Base-by-base conservation (phyloP, 495 filamentous ascomycete genomes). In the Parachaetomium inaequale region DNA sequence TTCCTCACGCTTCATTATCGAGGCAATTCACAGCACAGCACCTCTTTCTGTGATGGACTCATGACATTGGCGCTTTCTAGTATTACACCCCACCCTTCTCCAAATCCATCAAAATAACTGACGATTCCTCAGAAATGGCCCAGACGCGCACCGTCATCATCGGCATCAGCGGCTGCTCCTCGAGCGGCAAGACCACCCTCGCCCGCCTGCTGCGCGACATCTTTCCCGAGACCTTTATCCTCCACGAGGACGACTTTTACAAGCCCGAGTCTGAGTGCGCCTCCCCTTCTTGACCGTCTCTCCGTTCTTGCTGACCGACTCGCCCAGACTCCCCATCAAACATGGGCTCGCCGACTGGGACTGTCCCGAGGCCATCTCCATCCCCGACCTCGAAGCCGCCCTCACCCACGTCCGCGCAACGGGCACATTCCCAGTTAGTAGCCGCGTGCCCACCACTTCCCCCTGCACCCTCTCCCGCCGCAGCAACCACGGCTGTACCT, bases 231-330 rank as follows among this genome's bases (percentile, higher is more conserved):
- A 84, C 85, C 3, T 92, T 91, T 65, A 88, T 96, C 63, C 80
- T 97, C 43, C 92, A 96, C 71, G 85, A 94, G 72, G 93, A 98
- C 75, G 93, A 98, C 73, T 98, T 96, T 72, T 98, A 92, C 73
- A 83, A 82, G 40, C 70, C 89, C 2, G 92, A 97, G 68, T 71
- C 81, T n/a, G 77, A 88, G 84, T 88, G 65, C 67, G 78, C 68
- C 14, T 19, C 38, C 32, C 32, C 26, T 12, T 21, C 40, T 32
- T 15, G 8, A 19, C 0, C 36, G 32, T 63, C 8, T n/a, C 15
- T 11, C n/a, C 15, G 15, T 38, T 57, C 25, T 65, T 28, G 17
- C 49, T 58, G 23, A 26, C 55, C 29, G 46, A 23, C 45, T 46
- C 45, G 8, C 10, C 23, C 12, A 84, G 81, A 66, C 70, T 84